These are phyloP conservation scores for Selaginella tamariscina DNA, from an alignment of 75 land plant genomes.

Conservation along the genomic window DNA sequence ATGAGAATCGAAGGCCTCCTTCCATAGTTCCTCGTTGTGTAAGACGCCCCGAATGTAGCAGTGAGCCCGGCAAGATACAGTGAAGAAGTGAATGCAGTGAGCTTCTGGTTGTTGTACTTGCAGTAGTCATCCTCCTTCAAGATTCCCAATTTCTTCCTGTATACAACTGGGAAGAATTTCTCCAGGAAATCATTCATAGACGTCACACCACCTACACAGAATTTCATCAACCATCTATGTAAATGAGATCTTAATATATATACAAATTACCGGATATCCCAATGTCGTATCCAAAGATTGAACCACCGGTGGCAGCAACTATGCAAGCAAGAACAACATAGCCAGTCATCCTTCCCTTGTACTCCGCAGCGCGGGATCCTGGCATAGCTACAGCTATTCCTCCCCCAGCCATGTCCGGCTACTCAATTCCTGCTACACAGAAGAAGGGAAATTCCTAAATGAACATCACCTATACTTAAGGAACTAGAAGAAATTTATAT, in stretches of 20 bases:
- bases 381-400: neutral
- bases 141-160: constrained; percentile 19
- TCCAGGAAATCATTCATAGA: constrained; percentile 76
- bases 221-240: neutral
- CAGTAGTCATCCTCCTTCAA: constrained; percentile 26
- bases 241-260: neutral
- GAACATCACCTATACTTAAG: too few relatives aligned
- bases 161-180: constrained; percentile 60
- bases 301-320: constrained; percentile 56
- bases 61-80: constrained; percentile 61
- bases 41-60: constrained; percentile 48
- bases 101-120: constrained; percentile 44
- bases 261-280: constrained; percentile 41
- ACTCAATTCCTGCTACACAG: too few relatives aligned
- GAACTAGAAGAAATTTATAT: too few relatives aligned
- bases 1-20: constrained; percentile 43
- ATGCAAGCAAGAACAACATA: constrained; percentile 52
- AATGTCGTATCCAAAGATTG: constrained; percentile 64
- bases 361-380: constrained; percentile 29
- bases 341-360: constrained; percentile 38
- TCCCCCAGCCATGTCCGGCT: neutral
- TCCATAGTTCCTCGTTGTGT: constrained; percentile 35
- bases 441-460: too few relatives aligned
- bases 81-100: constrained; percentile 62
- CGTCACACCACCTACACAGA: constrained; percentile 64